Conservation (phyloP, 2,329 filamentous ascomycete genomes). For the Stagonosporopsis cucurbitacearum region DNA sequence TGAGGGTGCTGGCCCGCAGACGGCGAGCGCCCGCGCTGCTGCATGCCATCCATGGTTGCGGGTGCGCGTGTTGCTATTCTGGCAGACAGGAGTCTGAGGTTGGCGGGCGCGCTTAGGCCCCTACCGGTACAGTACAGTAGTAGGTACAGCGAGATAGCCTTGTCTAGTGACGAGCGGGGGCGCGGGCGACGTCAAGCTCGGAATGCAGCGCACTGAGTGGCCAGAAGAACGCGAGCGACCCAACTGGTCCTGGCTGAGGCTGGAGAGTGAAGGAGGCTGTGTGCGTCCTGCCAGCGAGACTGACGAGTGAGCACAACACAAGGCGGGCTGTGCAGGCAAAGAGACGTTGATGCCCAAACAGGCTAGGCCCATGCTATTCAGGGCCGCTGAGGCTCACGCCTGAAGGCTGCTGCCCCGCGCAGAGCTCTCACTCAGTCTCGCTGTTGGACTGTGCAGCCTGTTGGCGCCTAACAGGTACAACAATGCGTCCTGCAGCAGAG, state of each 20-base stretch:
- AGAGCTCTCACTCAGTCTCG: too few relatives aligned
- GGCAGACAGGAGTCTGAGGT: conserved; percentile 15
- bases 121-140: too few relatives aligned
- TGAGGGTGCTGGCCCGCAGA: conserved; percentile 64
- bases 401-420: conserved; percentile 12
- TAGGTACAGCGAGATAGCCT: conserved; percentile 18
- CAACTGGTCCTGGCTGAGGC: conserved; percentile 32
- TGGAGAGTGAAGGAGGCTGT: conserved; percentile 41
- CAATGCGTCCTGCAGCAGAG: conserved; percentile 16
- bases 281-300: conserved; percentile 29
- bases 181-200: conserved; percentile 12
- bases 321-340: conserved; percentile 22
- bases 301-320: conserved; percentile 22
- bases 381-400: too few relatives aligned
- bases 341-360: conserved; percentile 14
- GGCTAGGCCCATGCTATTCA: conserved; percentile 11
- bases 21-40: conserved; percentile 67
- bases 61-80: conserved; percentile 21
- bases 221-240: conserved; percentile 25
- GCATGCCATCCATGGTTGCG: conserved; percentile 15
- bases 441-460: too few relatives aligned
- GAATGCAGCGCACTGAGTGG: conserved; percentile 33
- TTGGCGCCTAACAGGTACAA: conserved; percentile 25
- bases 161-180: conserved; percentile 19
- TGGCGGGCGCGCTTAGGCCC: conserved; percentile 16